Percentiles rank a stretch among this genome's conserved stretches.
phyloP scores from a whole-genome alignment of 1,284 basidiomycete species.

The Ganoderma multipileum region DNA sequence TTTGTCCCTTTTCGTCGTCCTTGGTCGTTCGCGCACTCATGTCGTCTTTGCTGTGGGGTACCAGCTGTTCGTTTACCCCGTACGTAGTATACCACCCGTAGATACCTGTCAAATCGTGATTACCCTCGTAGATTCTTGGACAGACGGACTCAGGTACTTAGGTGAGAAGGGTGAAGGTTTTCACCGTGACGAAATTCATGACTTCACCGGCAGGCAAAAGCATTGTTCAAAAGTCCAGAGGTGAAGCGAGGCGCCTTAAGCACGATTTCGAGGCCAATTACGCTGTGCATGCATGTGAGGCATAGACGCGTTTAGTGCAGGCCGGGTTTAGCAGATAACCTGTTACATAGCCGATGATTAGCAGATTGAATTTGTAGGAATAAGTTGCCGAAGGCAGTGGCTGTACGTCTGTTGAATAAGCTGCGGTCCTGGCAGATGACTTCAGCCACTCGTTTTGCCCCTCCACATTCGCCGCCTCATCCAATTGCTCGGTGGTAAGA shows the following conservation, averaged over 20 bases:
- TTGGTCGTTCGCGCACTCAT: background rate
- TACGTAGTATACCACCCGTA: background rate
- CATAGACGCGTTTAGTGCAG: background rate
- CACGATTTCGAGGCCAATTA: background rate
- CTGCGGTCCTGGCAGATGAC: background rate
- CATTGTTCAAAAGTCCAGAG: too few relatives aligned
- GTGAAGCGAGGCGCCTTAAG: too few relatives aligned
- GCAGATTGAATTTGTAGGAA: too few relatives aligned
- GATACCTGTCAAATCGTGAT: background rate
- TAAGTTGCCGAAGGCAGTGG: background rate
- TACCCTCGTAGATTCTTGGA: background rate
- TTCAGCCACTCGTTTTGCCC: too few relatives aligned
- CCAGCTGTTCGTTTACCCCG: background rate
- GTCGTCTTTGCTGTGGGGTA: background rate
- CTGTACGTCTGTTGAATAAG: background rate
- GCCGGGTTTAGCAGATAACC: background rate
- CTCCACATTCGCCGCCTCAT: background rate
- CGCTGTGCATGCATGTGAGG: background rate
- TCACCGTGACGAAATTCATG: too few relatives aligned
- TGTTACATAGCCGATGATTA: background rate
- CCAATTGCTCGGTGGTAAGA: background rate
- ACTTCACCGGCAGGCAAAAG: too few relatives aligned
- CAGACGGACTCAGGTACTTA: background rate
- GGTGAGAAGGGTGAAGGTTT: too few relatives aligned
- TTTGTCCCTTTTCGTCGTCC: background rate